A percentile compares a stretch with the other conserved stretches of the same genome.
Conservation (phyloP, 164 flowering plant genomes). For the Nymphaea thermarum region DNA sequence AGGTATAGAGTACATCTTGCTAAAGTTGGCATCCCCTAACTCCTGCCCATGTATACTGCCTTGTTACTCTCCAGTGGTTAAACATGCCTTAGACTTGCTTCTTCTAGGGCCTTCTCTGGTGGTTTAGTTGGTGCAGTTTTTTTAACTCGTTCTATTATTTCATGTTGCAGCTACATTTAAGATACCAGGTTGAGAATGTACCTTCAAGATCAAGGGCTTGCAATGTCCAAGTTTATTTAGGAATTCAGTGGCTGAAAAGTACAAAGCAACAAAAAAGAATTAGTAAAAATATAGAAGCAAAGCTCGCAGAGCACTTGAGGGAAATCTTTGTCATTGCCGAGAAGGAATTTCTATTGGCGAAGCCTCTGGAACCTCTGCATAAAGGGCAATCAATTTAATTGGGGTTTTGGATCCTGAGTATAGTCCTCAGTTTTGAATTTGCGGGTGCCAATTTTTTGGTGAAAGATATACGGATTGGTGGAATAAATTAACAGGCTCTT, state of each 20-base stretch:
- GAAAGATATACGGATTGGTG: neutral
- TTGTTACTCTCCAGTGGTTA: too few relatives aligned
- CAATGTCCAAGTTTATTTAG: constrained; percentile 46
- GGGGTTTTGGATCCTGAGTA: neutral
- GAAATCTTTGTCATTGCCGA: constrained; percentile 40
- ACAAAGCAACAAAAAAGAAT: constrained; percentile 70
- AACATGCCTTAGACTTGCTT: too few relatives aligned
- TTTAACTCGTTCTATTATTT: neutral
- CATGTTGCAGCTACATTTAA: constrained; percentile 68
- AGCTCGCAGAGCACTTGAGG: constrained; percentile 58
- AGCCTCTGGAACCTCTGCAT: neutral
- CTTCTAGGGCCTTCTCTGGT: neutral
- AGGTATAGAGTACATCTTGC: neutral
- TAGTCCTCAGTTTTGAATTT: neutral
- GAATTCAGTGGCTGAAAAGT: constrained; percentile 81
- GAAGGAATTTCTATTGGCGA: constrained; percentile 35
- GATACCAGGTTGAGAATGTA: constrained; percentile 68
- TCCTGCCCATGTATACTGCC: too few relatives aligned
- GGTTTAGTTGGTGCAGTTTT: neutral
- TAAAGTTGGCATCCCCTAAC: too few relatives aligned
- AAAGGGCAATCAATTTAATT: neutral
- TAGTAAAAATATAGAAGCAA: constrained; percentile 47
- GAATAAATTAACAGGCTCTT: neutral
- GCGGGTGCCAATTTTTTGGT: neutral
- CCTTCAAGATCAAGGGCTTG: constrained; percentile 47